Percentiles rank a stretch among this genome's conserved stretches.
These are phyloP conservation scores for Fusarium pininemorale DNA, from an alignment of 2,329 filamentous ascomycete species.

Conservation along the genomic window DNA sequence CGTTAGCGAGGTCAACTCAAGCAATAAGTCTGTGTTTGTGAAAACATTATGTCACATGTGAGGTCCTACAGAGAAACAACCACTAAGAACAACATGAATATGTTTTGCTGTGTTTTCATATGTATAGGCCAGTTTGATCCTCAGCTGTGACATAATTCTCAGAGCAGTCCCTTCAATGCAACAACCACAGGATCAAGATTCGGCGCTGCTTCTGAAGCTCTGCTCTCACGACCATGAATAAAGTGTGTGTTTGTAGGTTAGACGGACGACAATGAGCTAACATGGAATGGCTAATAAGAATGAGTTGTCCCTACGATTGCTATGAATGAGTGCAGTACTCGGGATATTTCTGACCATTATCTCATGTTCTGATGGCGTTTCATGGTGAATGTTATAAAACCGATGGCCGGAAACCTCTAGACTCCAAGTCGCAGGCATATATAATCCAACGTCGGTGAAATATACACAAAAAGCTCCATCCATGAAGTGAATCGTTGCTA, in stretches of 20 bases:
- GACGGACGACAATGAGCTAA: no score
- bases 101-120: accelerated
- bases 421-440: not conserved
- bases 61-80: no score
- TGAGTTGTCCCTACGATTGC: no score
- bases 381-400: not conserved
- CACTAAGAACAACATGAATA: no score
- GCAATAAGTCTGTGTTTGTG: accelerated
- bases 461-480: not conserved
- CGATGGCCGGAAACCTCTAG: not conserved
- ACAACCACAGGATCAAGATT: not conserved
- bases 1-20: accelerated
- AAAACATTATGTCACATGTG: no score
- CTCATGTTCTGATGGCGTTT: not conserved
- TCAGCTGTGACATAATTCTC: not conserved
- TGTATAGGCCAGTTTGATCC: accelerated
- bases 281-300: no score
- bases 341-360: not conserved
- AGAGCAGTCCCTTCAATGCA: not conserved
- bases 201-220: not conserved
- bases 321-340: no score
- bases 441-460: not conserved
- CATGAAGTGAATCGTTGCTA: accelerated
- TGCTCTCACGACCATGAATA: no score
- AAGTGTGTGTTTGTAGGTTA: no score